These are phyloP conservation scores for Aspergillus indologenus DNA, from an alignment of 495 filamentous ascomycete species.

Conservation along the genomic window DNA sequence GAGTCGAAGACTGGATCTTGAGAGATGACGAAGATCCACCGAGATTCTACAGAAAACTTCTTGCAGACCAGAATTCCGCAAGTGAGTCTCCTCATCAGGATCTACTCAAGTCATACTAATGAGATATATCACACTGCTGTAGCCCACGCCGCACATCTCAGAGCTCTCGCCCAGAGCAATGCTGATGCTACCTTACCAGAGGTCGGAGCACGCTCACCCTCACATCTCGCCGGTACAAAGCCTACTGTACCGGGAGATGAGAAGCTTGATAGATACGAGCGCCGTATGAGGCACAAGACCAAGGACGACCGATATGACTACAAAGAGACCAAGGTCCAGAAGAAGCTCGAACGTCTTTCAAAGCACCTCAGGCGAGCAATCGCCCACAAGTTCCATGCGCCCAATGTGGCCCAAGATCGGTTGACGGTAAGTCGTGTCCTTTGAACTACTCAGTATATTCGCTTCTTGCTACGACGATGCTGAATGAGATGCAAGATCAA, in stretches of 20 bases:
- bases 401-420: conserved; percentile 59
- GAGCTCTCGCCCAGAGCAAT: no score
- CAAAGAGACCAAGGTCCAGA: conserved; percentile 23
- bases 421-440: conserved; percentile 54
- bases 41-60: background rate
- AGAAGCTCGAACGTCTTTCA: conserved; percentile 20
- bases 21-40: background rate
- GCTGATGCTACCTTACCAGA: no score
- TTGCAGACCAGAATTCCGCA: background rate
- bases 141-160: no score
- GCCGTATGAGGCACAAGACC: conserved; percentile 59
- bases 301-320: conserved; percentile 53
- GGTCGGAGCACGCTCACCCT: no score
- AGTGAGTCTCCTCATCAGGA: no score
- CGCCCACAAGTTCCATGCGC: conserved; percentile 60
- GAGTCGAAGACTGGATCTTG: background rate
- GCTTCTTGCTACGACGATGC: conserved; percentile 15
- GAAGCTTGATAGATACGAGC: conserved; percentile 44
- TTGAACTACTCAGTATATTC: background rate
- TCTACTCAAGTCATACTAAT: no score
- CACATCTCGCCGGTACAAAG: no score
- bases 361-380: conserved; percentile 45
- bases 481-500: conserved; percentile 45
- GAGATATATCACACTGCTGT: no score
- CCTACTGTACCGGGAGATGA: no score